Percentiles rank a stretch among this genome's conserved stretches.
These are phyloP conservation scores for Amanita subjunquillea DNA, from an alignment of 768 basidiomycete species.

Conservation along the genomic window DNA sequence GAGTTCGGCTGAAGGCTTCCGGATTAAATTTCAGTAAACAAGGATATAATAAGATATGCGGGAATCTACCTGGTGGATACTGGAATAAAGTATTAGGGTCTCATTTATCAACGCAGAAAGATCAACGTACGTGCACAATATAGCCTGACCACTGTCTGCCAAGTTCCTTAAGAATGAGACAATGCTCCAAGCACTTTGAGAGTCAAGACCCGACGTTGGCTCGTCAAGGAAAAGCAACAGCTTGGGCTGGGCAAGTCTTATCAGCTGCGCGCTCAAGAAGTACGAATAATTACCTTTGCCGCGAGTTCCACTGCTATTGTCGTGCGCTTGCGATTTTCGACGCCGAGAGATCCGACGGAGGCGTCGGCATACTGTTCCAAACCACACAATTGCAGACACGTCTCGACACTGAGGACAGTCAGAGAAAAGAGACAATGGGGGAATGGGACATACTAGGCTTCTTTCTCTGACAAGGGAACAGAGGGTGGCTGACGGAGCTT, in stretches of 20 bases:
- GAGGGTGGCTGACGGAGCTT: conserved; percentile 63
- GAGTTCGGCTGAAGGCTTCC: conserved; percentile 73
- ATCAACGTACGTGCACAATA: conserved; percentile 66
- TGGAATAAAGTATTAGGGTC: conserved; percentile 9
- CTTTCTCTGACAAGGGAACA: conserved; percentile 60
- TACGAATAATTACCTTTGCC: conserved; percentile 45
- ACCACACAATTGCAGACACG: conserved; percentile 55
- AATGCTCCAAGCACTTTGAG: conserved; percentile 81
- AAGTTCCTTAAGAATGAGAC: conserved; percentile 64
- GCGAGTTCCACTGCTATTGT: conserved; percentile 86
- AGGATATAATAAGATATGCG: background rate
- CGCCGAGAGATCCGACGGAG: conserved; percentile 51
- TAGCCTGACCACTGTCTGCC: conserved; percentile 76
- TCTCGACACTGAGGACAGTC: conserved; percentile 23
- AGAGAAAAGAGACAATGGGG: conserved; percentile 5
- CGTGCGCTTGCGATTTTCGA: conserved; percentile 70
- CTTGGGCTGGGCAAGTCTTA: conserved; percentile 41
- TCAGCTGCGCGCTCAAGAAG: background rate
- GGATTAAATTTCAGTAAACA: conserved; percentile 16
- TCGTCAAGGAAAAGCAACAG: conserved; percentile 82
- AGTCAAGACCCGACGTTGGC: conserved; percentile 82
- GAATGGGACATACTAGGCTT: conserved; percentile 54
- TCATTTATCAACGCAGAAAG: background rate
- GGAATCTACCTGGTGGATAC: conserved; percentile 30
- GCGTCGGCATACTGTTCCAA: conserved; percentile 52